These are phyloP conservation scores for Pittosporum tobira DNA, from an alignment of 129 eudicot species.

Conservation along the genomic window DNA sequence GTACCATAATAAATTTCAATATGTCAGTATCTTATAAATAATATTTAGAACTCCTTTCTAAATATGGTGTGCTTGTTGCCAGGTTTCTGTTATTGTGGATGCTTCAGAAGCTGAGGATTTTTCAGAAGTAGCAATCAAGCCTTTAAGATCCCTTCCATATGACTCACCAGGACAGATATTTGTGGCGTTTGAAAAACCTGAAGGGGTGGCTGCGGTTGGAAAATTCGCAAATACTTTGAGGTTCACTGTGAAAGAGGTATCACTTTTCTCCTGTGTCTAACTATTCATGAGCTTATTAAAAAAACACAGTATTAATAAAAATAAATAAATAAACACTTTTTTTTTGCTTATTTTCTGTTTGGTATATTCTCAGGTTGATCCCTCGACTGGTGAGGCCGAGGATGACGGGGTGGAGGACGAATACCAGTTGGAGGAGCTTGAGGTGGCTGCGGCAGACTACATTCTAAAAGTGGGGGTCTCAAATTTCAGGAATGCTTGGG, in stretches of 20 bases:
- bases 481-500: slow-evolving; percentile 93
- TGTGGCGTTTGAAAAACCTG: slow-evolving; percentile 84
- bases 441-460: slow-evolving; percentile 80
- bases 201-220: slow-evolving; percentile 74
- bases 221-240: slow-evolving; percentile 62
- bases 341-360: not conserved
- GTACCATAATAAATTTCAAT: not conserved
- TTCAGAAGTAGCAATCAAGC: slow-evolving; percentile 59
- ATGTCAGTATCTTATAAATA: not conserved
- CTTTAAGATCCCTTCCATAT: slow-evolving; percentile 62
- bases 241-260: slow-evolving; percentile 82
- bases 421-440: slow-evolving; percentile 84
- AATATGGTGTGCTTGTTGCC: slow-evolving; percentile 10
- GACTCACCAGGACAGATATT: slow-evolving; percentile 87
- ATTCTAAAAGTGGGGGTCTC: slow-evolving; percentile 85
- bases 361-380: slow-evolving; percentile 49
- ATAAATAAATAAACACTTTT: no score
- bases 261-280: not conserved
- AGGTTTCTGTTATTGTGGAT: slow-evolving; percentile 84
- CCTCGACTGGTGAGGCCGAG: slow-evolving; percentile 89
- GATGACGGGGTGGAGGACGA: slow-evolving; percentile 96
- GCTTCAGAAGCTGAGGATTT: slow-evolving; percentile 95
- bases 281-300: no score
- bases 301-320: no score
- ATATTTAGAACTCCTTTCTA: not conserved